Evolutionary conservation across 1,284 basidiomycete species (phyloP).

Genomic region (Naganishia liquefaciens): DNA sequence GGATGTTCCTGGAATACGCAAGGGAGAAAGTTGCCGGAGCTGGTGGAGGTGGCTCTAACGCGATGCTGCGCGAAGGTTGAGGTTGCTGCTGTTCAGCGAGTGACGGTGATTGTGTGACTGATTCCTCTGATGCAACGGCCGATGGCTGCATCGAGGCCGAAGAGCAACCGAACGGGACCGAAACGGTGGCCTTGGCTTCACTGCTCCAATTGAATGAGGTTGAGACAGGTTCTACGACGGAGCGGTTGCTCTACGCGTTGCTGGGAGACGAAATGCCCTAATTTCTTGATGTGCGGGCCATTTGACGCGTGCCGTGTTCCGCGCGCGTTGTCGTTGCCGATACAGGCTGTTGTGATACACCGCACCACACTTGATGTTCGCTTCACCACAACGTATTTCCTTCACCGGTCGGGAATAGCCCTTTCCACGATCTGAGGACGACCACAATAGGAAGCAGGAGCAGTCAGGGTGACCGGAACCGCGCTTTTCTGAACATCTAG

Average conservation of each 20-base stretch:
- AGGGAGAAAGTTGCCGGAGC: not conserved
- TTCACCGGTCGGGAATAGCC: no score
- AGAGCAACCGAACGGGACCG: not conserved
- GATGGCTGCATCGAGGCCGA: conserved; percentile 19
- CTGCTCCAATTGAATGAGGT: conserved; percentile 1
- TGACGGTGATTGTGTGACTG: not conserved
- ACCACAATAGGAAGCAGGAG: no score
- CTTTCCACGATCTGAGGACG: no score
- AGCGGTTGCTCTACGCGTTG: conserved; percentile 1
- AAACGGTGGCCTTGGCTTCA: not conserved
- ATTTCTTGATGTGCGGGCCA: conserved; percentile 6
- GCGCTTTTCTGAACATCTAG: not conserved
- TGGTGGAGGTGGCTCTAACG: not conserved
- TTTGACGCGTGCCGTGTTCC: conserved; percentile 3
- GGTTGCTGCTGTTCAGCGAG: conserved; percentile 8
- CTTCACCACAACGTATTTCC: no score
- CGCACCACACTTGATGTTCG: no score
- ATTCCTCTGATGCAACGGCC: conserved; percentile 13
- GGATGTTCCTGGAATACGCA: conserved; percentile 6
- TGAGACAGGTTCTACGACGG: conserved; percentile 26
- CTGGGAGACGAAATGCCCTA: not conserved
- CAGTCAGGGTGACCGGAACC: not conserved
- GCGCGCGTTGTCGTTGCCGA: not conserved
- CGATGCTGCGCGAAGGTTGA: not conserved
- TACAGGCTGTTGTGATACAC: no score